A percentile compares a stretch with the other conserved stretches of the same genome.
Evolutionary conservation across 345 rosid species (phyloP).

Genomic region (Salix viminalis): DNA sequence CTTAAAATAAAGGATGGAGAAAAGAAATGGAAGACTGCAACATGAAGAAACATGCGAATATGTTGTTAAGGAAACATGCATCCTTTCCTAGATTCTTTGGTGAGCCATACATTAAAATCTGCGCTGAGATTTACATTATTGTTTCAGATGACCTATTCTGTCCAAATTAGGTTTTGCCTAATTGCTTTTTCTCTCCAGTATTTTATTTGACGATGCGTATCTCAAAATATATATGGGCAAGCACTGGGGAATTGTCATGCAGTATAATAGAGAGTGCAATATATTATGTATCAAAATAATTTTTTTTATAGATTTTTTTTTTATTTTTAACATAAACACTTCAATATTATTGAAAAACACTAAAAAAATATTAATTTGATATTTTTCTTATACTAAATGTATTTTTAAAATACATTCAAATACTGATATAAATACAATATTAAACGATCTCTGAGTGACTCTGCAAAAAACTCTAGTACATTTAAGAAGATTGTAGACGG

Average conservation of each 20-base stretch:
- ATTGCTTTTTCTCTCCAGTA: too few species aligned
- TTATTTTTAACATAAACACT: too few species aligned
- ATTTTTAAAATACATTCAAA: too few species aligned
- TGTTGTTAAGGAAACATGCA: background rate
- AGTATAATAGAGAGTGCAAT: background rate
- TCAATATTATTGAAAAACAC: too few species aligned
- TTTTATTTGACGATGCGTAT: too few species aligned
- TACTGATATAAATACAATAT: too few species aligned
- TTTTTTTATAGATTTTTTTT: too few species aligned
- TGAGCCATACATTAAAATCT: background rate
- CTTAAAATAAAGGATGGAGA: background rate
- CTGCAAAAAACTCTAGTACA: background rate
- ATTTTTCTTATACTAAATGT: too few species aligned
- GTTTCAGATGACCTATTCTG: too few species aligned
- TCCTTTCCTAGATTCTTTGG: background rate
- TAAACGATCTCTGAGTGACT: background rate
- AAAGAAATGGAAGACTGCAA: background rate
- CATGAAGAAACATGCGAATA: background rate
- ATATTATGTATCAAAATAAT: too few species aligned
- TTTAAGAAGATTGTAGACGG: constrained; percentile 15
- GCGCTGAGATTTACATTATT: background rate
- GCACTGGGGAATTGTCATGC: background rate
- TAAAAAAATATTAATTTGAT: too few species aligned
- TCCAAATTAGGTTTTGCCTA: too few species aligned
- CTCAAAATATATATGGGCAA: background rate